phyloP scores from a whole-genome alignment of 805 yeast species.

The Pichia manshurica region DNA sequence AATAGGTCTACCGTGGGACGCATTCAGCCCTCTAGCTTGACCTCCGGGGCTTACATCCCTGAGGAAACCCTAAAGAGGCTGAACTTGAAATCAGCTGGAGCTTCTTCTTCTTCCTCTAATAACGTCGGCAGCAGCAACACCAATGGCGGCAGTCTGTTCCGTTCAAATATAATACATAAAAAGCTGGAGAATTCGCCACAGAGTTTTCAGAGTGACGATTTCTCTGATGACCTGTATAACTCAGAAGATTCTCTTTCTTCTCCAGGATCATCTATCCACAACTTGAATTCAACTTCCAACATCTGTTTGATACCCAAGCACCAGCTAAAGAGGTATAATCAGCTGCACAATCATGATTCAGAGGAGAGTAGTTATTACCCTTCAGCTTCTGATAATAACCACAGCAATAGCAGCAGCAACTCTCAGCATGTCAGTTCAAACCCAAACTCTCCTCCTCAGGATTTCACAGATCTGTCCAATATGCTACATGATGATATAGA shows the following conservation, averaged over 20 bases:
- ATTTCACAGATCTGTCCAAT: constrained; percentile 7
- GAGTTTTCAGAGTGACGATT: constrained; percentile 24
- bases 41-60: constrained; percentile 9
- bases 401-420: constrained; percentile 15
- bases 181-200: constrained; percentile 19
- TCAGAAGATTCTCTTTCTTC: constrained; percentile 28
- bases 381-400: neutral
- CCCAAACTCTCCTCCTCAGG: constrained; percentile 6
- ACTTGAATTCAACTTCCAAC: constrained; percentile 3
- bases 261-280: constrained; percentile 12
- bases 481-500: constrained; percentile 77
- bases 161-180: constrained; percentile 4
- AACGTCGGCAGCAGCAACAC: too few species aligned
- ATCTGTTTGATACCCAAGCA: constrained; percentile 29
- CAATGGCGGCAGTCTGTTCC: neutral
- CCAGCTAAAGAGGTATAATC: constrained; percentile 22
- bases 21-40: constrained; percentile 7
- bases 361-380: neutral
- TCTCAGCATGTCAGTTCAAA: constrained; percentile 1
- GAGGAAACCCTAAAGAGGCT: constrained; percentile 9
- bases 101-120: neutral
- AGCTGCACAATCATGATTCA: neutral
- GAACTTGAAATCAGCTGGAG: constrained; percentile 3
- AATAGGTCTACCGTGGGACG: neutral
- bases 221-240: constrained; percentile 22